These are phyloP conservation scores for Candida tallmaniae DNA, from an alignment of 805 yeast species.

Conservation along the genomic window DNA sequence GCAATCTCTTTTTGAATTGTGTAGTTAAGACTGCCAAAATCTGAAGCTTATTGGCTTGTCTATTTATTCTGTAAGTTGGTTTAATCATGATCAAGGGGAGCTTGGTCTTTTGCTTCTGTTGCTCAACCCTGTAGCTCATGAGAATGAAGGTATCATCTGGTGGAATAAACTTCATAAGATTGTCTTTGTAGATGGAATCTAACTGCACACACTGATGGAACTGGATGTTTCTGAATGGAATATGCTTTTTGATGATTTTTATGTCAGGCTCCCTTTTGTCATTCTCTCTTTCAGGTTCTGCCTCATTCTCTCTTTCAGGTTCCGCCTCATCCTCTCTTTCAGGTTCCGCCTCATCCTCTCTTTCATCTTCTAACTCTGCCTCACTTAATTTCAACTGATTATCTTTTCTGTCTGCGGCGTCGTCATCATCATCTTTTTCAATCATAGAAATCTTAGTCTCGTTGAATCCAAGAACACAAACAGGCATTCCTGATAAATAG, in stretches of 20 bases:
- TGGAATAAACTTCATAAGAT: slow-evolving; percentile 75
- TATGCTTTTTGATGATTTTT: slow-evolving; percentile 6
- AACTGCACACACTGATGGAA: slow-evolving; percentile 69
- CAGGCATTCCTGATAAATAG: slow-evolving; percentile 43
- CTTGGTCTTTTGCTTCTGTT: slow-evolving; percentile 31
- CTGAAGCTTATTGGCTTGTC: slow-evolving; percentile 22
- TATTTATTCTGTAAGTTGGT: slow-evolving; percentile 28
- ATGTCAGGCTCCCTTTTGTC: background rate
- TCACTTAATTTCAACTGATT: slow-evolving; percentile 5
- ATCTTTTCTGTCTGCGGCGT: slow-evolving; percentile 1
- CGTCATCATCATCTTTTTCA: background rate
- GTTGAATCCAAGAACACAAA: slow-evolving; percentile 38
- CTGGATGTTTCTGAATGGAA: slow-evolving; percentile 38
- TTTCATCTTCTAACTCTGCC: slow-evolving; percentile 9
- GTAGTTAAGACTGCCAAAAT: slow-evolving; percentile 31
- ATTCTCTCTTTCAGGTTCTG: slow-evolving; percentile 5
- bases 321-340: background rate
- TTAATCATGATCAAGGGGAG: slow-evolving; percentile 42
- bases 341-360: slow-evolving; percentile 6
- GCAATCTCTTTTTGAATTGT: slow-evolving; percentile 30
- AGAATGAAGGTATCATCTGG: slow-evolving; percentile 58
- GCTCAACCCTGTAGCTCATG: slow-evolving; percentile 39
- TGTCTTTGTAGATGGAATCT: slow-evolving; percentile 59
- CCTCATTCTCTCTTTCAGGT: no score
- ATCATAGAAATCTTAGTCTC: slow-evolving; percentile 31